phyloP scores from a whole-genome alignment of 805 yeast species.

The Kuraishia floccosa region DNA sequence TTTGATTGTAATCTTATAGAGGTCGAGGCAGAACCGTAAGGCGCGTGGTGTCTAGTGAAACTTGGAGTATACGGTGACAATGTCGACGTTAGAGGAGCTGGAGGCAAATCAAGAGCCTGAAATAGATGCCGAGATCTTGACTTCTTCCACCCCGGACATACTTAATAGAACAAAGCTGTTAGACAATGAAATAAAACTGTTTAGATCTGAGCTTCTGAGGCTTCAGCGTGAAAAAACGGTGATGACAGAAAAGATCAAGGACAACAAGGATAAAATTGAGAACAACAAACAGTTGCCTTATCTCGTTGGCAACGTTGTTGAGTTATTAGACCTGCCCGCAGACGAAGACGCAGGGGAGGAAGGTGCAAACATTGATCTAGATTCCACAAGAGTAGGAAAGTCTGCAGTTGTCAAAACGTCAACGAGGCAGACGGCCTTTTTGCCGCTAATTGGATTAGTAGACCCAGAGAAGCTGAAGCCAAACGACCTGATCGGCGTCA shows the following conservation, averaged over 20 bases:
- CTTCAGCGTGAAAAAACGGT: constrained; percentile 85
- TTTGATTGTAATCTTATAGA: too few species aligned
- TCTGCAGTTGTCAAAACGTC: constrained; percentile 98
- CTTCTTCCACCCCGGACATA: constrained; percentile 71
- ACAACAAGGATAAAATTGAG: constrained; percentile 90
- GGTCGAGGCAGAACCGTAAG: too few species aligned
- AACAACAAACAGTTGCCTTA: constrained; percentile 94
- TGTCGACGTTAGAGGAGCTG: constrained; percentile 82
- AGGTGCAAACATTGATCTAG: constrained; percentile 92
- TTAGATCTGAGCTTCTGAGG: constrained; percentile 86
- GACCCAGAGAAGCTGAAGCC: constrained; percentile 89
- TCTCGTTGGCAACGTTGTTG: constrained; percentile 93
- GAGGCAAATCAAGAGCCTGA: constrained; percentile 46
- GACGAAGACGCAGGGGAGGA: constrained; percentile 77
- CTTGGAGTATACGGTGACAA: constrained; percentile 17
- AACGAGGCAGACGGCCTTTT: constrained; percentile 92
- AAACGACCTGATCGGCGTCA: constrained; percentile 96
- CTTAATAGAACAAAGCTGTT: constrained; percentile 75
- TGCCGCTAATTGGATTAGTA: constrained; percentile 92
- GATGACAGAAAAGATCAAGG: constrained; percentile 89
- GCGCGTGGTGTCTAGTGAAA: too few species aligned
- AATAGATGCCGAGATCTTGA: constrained; percentile 73
- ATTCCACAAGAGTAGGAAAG: constrained; percentile 84
- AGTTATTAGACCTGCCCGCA: constrained; percentile 77
- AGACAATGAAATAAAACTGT: constrained; percentile 92